A percentile compares a stretch with the other conserved stretches of the same genome.
Evolutionary conservation across 768 basidiomycete species (phyloP).

Genomic region (Tulasnella sp.): DNA sequence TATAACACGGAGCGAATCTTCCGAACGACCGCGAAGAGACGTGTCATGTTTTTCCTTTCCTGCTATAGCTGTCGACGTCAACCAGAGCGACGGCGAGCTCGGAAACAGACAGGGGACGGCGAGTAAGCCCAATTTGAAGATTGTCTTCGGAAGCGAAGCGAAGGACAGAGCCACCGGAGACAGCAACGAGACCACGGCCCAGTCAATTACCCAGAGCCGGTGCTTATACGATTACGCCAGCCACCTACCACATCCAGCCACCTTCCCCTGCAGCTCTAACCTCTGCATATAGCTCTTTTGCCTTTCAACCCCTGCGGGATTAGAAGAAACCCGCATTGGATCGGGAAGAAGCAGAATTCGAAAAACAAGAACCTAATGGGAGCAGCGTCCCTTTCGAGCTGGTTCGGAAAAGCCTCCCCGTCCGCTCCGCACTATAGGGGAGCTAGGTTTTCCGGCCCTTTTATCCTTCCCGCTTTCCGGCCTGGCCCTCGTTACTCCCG

Average conservation of each 20-base stretch:
- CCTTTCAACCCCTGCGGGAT: not conserved
- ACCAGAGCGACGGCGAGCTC: not conserved
- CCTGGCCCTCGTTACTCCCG: not conserved
- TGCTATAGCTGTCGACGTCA: not conserved
- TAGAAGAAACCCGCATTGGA: not conserved
- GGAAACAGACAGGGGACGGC: not conserved
- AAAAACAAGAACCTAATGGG: too few relatives aligned
- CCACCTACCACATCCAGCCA: not conserved
- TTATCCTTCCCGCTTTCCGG: not conserved
- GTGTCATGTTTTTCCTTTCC: too few relatives aligned
- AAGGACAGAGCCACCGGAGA: not conserved
- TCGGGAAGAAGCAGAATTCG: too few relatives aligned
- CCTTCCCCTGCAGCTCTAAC: not conserved
- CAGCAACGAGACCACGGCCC: not conserved
- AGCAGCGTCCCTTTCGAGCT: not conserved
- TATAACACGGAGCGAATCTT: not conserved
- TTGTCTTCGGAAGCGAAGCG: not conserved
- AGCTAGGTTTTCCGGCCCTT: too few relatives aligned
- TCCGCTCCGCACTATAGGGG: not conserved
- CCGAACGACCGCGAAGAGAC: not conserved
- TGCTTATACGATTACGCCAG: too few relatives aligned
- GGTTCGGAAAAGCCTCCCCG: not conserved
- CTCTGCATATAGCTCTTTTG: not conserved
- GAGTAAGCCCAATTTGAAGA: not conserved
- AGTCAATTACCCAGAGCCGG: not conserved